Percentiles rank a stretch among this genome's conserved stretches.
phyloP scores from a whole-genome alignment of 345 rosid species.

The Lagerstroemia speciosa region DNA sequence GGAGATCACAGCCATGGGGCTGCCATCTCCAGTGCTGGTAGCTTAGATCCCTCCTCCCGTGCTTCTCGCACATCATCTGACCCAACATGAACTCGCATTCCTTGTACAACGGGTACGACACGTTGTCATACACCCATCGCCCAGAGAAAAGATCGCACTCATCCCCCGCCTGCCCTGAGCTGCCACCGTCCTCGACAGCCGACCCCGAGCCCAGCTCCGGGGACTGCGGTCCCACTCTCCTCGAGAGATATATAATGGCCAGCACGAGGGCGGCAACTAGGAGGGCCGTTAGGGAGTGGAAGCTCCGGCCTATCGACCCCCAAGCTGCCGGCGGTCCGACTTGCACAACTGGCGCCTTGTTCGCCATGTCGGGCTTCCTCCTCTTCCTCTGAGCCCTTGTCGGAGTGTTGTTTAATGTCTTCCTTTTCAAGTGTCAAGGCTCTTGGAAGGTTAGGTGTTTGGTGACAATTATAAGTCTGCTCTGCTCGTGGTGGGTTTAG shows the following conservation, averaged over 20 bases:
- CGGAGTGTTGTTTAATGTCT: not conserved
- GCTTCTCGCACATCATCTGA: conserved; percentile 66
- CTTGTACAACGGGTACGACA: conserved; percentile 60
- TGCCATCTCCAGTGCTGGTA: conserved; percentile 86
- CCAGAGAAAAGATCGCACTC: conserved; percentile 69
- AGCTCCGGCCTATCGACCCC: conserved; percentile 32
- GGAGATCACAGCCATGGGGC: conserved; percentile 71
- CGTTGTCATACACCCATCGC: conserved; percentile 66
- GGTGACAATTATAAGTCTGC: not conserved
- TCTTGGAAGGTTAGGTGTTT: not conserved
- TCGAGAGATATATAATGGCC: conserved; percentile 36
- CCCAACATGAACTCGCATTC: conserved; percentile 68
- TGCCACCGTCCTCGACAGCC: not conserved
- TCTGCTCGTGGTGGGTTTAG: no score
- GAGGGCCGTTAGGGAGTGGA: conserved; percentile 52
- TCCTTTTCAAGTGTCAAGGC: not conserved
- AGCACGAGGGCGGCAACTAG: conserved; percentile 43
- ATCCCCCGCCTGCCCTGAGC: not conserved
- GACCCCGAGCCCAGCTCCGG: not conserved
- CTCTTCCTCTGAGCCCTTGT: not conserved
- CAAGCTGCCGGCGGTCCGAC: not conserved
- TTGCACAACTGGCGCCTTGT: conserved; percentile 19
- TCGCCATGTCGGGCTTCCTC: conserved; percentile 23
- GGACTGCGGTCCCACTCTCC: conserved; percentile 13
- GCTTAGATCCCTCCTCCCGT: conserved; percentile 63